These are phyloP conservation scores for Handroanthus guayacan DNA, from an alignment of 257 asterid species.

Conservation along the genomic window DNA sequence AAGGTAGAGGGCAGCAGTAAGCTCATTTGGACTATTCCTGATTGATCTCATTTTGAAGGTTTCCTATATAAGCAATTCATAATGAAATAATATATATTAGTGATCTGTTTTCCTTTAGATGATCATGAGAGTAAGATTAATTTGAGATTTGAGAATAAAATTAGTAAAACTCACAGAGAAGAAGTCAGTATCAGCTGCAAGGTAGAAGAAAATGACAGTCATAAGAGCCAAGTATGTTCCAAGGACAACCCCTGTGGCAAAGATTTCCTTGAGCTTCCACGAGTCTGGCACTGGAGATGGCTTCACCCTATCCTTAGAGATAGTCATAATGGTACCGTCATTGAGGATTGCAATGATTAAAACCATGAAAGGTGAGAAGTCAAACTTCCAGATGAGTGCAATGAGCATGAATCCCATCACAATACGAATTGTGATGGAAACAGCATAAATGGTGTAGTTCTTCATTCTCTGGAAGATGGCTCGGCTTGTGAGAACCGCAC, in stretches of 20 bases:
- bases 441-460: slow-evolving; percentile 88
- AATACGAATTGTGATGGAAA: slow-evolving; percentile 86
- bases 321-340: slow-evolving; percentile 96
- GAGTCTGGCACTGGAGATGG: slow-evolving; percentile 95
- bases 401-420: slow-evolving; percentile 91
- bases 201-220: slow-evolving; percentile 82
- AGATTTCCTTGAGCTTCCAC: slow-evolving; percentile 92
- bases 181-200: slow-evolving; percentile 73
- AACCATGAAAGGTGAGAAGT: slow-evolving; percentile 95
- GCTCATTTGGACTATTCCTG: slow-evolving; percentile 54
- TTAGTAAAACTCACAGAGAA: slow-evolving; percentile 52
- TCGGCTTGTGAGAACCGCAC: slow-evolving; percentile 88
- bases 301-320: slow-evolving; percentile 83
- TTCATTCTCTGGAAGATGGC: slow-evolving; percentile 97
- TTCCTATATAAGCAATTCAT: slow-evolving; percentile 34
- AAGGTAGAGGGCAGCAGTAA: slow-evolving; percentile 85
- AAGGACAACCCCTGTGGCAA: slow-evolving; percentile 85
- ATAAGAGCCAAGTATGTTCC: slow-evolving; percentile 85
- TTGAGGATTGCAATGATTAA: slow-evolving; percentile 84
- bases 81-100: background rate
- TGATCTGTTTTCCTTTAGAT: no score
- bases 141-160: background rate
- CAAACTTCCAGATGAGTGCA: slow-evolving; percentile 89
- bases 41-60: slow-evolving; percentile 59
- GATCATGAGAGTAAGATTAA: no score